Conservation (phyloP, 768 basidiomycete species). For the Russula dissimulans region DNA sequence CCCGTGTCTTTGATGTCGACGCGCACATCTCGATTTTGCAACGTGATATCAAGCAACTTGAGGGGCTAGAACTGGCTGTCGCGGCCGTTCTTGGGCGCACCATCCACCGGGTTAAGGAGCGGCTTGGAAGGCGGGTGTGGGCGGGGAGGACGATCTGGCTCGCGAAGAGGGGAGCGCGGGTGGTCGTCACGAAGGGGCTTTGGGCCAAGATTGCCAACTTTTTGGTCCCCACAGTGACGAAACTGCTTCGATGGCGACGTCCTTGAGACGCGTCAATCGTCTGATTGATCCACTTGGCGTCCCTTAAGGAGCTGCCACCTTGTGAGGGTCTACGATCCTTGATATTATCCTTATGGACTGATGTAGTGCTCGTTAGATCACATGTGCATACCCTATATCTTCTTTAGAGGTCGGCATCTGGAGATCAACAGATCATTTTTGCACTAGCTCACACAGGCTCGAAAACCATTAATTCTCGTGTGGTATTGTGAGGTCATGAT, state of each 20-base stretch:
- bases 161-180: slow-evolving; percentile 24
- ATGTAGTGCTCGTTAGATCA: neutral
- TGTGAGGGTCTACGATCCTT: neutral
- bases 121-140: slow-evolving; percentile 74
- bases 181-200: slow-evolving; percentile 31
- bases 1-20: slow-evolving; percentile 40
- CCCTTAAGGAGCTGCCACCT: neutral
- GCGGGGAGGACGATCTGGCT: slow-evolving; percentile 47
- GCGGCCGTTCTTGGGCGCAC: slow-evolving; percentile 40
- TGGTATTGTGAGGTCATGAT: neutral
- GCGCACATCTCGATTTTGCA: slow-evolving; percentile 49
- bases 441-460: neutral
- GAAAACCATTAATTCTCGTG: neutral
- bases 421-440: neutral
- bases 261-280: neutral
- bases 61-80: slow-evolving; percentile 35
- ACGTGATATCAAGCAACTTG: slow-evolving; percentile 45
- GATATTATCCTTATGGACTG: neutral
- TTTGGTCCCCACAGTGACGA: neutral
- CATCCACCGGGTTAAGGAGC: slow-evolving; percentile 59
- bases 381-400: neutral
- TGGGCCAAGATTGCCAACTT: slow-evolving; percentile 50
- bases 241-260: neutral
- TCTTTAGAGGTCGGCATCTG: neutral
- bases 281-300: neutral